Conservation (phyloP, 768 basidiomycete species). For the Fistulinella prunicolor region DNA sequence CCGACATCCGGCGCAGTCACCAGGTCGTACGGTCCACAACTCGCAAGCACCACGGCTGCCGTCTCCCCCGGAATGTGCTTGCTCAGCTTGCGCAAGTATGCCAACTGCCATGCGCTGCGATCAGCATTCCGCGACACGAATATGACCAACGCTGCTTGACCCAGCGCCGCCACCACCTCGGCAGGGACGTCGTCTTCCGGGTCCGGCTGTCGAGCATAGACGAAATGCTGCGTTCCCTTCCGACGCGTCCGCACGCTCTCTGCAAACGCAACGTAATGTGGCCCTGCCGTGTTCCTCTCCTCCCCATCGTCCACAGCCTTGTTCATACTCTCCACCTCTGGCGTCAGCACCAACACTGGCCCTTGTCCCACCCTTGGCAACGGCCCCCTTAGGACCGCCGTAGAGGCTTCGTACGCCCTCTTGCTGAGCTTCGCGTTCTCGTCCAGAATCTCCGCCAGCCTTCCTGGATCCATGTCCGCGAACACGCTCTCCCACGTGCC, state of each 20-base stretch:
- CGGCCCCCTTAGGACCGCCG: constrained; percentile 45
- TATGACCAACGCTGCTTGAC: constrained; percentile 24
- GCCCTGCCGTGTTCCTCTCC: too few relatives aligned
- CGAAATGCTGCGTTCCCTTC: constrained; percentile 39
- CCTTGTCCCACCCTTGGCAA: constrained; percentile 30
- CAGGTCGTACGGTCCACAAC: constrained; percentile 70
- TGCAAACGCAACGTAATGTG: constrained; percentile 53
- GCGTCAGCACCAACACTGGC: constrained; percentile 51
- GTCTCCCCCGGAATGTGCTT: constrained; percentile 12
- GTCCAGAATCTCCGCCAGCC: constrained; percentile 30
- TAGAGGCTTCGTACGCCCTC: constrained; percentile 46
- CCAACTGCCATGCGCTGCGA: constrained; percentile 50
- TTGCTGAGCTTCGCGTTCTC: constrained; percentile 42
- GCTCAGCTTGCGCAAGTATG: constrained; percentile 34
- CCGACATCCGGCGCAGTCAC: constrained; percentile 40
- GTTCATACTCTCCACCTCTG: constrained; percentile 55
- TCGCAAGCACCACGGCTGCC: constrained; percentile 49
- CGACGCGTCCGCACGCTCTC: constrained; percentile 34
- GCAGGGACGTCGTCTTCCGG: constrained; percentile 4
- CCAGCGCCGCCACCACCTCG: constrained; percentile 5
- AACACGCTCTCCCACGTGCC: constrained; percentile 45
- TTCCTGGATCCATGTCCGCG: constrained; percentile 25
- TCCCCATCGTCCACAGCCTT: constrained; percentile 59
- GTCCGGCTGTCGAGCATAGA: too few relatives aligned
- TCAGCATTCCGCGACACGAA: constrained; percentile 61